Conservation (phyloP, 768 basidiomycete genomes). For the Cystobasidiopsis lactophilus region DNA sequence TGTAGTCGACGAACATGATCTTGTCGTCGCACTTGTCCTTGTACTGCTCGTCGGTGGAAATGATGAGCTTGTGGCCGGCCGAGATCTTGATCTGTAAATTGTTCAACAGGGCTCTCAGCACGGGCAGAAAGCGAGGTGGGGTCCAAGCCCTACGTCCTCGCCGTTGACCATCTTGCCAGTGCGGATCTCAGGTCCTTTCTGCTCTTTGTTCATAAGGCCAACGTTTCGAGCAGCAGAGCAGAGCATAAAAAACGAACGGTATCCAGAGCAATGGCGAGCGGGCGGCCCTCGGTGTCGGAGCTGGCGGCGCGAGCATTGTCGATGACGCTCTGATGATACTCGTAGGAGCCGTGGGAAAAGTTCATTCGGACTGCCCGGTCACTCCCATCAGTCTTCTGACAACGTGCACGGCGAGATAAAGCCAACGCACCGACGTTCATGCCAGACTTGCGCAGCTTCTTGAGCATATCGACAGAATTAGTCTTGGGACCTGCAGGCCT, state of each 20-base stretch:
- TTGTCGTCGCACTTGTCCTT: conserved; percentile 59
- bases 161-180: conserved; percentile 77
- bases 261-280: conserved; percentile 91
- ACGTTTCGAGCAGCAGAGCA: background rate
- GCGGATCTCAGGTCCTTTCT: conserved; percentile 99
- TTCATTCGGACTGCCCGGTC: conserved; percentile 68
- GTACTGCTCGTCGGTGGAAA: conserved; percentile 66
- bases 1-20: conserved; percentile 80
- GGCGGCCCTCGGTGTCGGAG: conserved; percentile 51
- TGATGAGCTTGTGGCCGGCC: conserved; percentile 81
- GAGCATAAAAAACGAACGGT: conserved; percentile 38
- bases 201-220: conserved; percentile 9
- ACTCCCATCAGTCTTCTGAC: conserved; percentile 25
- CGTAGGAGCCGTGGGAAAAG: conserved; percentile 96
- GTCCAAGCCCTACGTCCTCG: conserved; percentile 61
- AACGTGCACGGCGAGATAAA: background rate
- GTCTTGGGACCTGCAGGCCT: conserved; percentile 58
- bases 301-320: conserved; percentile 82
- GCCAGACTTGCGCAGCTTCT: conserved; percentile 64
- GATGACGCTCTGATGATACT: conserved; percentile 96
- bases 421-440: conserved; percentile 79
- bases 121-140: conserved; percentile 2
- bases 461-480: conserved; percentile 72
- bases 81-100: conserved; percentile 46
- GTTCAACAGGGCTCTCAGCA: background rate